A percentile compares a stretch with the other conserved stretches of the same genome.
Evolutionary conservation across 345 rosid species (phyloP).

Genomic region (Linum trigynum): DNA sequence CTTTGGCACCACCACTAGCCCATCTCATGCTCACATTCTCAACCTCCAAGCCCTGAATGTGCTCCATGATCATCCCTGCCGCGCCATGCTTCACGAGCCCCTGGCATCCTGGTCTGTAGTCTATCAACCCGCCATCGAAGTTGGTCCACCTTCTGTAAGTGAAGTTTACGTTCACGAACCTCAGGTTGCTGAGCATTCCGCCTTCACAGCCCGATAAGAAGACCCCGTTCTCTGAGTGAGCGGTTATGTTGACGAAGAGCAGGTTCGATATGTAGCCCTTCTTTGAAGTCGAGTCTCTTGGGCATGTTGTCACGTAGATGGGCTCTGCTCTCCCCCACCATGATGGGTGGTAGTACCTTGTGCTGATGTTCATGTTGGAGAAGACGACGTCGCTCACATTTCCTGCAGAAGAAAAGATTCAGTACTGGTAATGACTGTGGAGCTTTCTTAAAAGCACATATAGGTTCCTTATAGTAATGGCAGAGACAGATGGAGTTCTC

Average conservation of each 20-base stretch:
- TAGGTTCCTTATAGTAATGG: too few relatives aligned
- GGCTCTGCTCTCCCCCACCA: slow-evolving; percentile 99
- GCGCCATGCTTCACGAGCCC: slow-evolving; percentile 62
- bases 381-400: slow-evolving; percentile 66
- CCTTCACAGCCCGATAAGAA: slow-evolving; percentile 71
- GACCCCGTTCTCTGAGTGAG: slow-evolving; percentile 64
- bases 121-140: slow-evolving; percentile 53
- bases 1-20: slow-evolving; percentile 26
- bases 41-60: slow-evolving; percentile 61
- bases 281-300: slow-evolving; percentile 31
- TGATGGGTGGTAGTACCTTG: slow-evolving; percentile 73
- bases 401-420: slow-evolving; percentile 40
- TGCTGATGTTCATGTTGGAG: slow-evolving; percentile 74
- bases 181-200: slow-evolving; percentile 51
- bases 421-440: background rate
- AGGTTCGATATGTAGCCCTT: slow-evolving; percentile 60
- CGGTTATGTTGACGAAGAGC: slow-evolving; percentile 58
- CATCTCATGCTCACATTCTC: slow-evolving; percentile 71
- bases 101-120: slow-evolving; percentile 85
- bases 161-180: slow-evolving; percentile 54
- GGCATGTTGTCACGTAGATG: slow-evolving; percentile 79
- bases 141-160: slow-evolving; percentile 64
- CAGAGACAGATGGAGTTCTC: too few relatives aligned
- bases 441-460: background rate
- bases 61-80: slow-evolving; percentile 88